Conservation (phyloP, 148 eudicot species). For the Camellia lanceoleosa region DNA sequence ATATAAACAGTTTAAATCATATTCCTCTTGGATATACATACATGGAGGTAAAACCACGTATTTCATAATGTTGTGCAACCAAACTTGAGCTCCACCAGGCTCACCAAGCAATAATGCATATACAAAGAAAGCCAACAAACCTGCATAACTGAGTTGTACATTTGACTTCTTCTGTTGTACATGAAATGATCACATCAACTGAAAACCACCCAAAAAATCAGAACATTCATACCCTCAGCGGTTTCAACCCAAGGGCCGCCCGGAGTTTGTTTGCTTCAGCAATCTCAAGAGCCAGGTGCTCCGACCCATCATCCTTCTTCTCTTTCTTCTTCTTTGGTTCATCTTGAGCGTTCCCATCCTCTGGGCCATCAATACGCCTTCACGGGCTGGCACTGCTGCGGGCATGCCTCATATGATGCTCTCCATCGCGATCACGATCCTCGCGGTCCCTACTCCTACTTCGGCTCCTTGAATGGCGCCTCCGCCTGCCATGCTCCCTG, state of each 20-base stretch:
- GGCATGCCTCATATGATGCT: slow-evolving; percentile 54
- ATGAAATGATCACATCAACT: no score
- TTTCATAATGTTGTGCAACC: no score
- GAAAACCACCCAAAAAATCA: no score
- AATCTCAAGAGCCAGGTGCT: slow-evolving; percentile 93
- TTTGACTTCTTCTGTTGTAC: no score
- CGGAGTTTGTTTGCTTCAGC: slow-evolving; percentile 77
- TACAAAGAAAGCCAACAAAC: no score
- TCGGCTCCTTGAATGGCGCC: slow-evolving; percentile 82
- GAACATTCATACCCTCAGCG: slow-evolving; percentile 4
- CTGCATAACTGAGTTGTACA: no score
- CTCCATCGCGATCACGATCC: slow-evolving; percentile 48
- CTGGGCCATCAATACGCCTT: slow-evolving; percentile 44
- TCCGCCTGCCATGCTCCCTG: slow-evolving; percentile 69
- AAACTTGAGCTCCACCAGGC: no score
- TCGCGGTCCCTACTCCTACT: slow-evolving; percentile 81
- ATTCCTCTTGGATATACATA: no score
- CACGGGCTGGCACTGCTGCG: slow-evolving; percentile 66
- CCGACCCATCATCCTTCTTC: slow-evolving; percentile 87
- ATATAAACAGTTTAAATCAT: no score
- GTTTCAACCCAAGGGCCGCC: slow-evolving; percentile 69
- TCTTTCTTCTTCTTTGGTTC: slow-evolving; percentile 65
- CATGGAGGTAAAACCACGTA: no score
- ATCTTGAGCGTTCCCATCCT: slow-evolving; percentile 38
- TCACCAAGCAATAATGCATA: no score